Conservation (phyloP, 768 basidiomycete genomes). For the Tricholoma sp. region DNA sequence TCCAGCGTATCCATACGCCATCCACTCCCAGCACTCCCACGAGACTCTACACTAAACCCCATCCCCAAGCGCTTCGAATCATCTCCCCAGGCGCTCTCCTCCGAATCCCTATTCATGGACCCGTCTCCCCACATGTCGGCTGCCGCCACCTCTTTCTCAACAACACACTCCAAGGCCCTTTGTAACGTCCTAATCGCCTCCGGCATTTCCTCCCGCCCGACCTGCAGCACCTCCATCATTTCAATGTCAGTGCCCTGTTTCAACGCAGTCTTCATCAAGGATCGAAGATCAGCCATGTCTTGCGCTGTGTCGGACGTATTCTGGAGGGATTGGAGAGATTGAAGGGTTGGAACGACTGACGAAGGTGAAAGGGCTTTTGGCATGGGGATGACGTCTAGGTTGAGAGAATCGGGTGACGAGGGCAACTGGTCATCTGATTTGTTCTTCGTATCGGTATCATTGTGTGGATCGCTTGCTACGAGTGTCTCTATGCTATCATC, state of each 20-base stretch:
- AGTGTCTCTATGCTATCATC: neutral
- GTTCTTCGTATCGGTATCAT: neutral
- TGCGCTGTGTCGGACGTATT: constrained; percentile 40
- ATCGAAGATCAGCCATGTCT: constrained; percentile 53
- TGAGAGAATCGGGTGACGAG: too few relatives aligned
- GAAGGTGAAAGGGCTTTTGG: too few relatives aligned
- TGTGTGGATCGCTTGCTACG: neutral
- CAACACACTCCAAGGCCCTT: constrained; percentile 51
- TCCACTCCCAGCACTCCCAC: neutral
- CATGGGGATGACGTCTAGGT: too few relatives aligned
- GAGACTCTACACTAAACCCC: constrained; percentile 3
- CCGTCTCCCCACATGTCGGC: neutral
- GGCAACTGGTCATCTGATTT: neutral
- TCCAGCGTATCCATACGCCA: constrained; percentile 45
- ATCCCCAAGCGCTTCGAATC: neutral
- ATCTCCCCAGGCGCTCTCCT: neutral
- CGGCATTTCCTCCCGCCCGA: constrained; percentile 63
- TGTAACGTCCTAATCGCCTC: constrained; percentile 81
- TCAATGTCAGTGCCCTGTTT: constrained; percentile 54
- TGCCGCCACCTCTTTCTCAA: constrained; percentile 15
- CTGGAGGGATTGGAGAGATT: constrained; percentile 21
- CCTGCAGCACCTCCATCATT: constrained; percentile 61
- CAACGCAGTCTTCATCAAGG: constrained; percentile 54
- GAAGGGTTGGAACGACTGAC: too few relatives aligned
- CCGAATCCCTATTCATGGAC: neutral